Percentiles rank a stretch among this genome's conserved stretches.
phyloP scores from a whole-genome alignment of 495 filamentous ascomycete genomes.

The Arthonia radiata region DNA sequence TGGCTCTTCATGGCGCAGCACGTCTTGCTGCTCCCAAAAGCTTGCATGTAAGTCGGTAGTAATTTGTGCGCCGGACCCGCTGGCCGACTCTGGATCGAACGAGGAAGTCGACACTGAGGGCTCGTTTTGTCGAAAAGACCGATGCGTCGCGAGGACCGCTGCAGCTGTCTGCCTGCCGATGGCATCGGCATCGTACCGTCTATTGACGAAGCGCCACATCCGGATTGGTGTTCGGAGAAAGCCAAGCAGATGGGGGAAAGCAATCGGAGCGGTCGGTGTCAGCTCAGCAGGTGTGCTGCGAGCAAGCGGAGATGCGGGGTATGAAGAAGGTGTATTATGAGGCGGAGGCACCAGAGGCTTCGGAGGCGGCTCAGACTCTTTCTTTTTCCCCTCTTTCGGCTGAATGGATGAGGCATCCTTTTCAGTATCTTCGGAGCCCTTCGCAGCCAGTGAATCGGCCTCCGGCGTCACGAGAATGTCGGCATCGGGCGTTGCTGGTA shows the following conservation, averaged over 20 bases:
- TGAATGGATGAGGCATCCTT: too few species aligned
- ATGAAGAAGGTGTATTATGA: constrained; percentile 45
- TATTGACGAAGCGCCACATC: constrained; percentile 70
- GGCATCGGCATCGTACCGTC: constrained; percentile 59
- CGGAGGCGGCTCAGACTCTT: constrained; percentile 27
- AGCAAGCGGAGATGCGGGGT: constrained; percentile 35
- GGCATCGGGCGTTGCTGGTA: too few species aligned
- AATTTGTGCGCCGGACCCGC: constrained; percentile 13
- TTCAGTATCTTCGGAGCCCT: too few species aligned
- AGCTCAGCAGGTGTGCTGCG: constrained; percentile 31
- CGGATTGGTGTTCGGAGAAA: constrained; percentile 78
- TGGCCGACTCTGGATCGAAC: constrained; percentile 3
- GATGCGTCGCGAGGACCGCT: constrained; percentile 41
- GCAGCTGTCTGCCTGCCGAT: constrained; percentile 78
- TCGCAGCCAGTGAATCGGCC: too few species aligned
- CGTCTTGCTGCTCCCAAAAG: constrained; percentile 38
- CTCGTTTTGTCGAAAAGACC: constrained; percentile 17
- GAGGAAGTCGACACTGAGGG: constrained; percentile 8
- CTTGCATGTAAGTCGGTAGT: constrained; percentile 7
- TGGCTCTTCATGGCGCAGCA: constrained; percentile 50
- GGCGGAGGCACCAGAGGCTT: constrained; percentile 25
- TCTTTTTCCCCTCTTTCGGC: constrained; percentile 14
- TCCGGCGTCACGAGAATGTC: too few species aligned
- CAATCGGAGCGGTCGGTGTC: constrained; percentile 41
- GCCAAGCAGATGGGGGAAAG: constrained; percentile 75